A percentile compares a stretch with the other conserved stretches of the same genome.
phyloP scores from a whole-genome alignment of 75 land plant species.

The Cryptomeria japonica region DNA sequence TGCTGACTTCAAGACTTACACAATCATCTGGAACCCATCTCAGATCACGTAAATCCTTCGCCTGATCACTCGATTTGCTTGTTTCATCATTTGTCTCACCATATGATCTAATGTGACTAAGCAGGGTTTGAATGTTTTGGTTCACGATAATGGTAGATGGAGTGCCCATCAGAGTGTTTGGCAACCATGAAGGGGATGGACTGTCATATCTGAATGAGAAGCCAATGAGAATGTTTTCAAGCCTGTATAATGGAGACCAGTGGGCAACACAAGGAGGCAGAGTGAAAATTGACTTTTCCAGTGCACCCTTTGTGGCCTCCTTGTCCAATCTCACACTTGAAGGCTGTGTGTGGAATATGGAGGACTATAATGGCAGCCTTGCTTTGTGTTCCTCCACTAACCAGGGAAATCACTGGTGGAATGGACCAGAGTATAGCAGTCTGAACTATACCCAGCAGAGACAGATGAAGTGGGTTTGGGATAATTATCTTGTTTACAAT shows the following conservation, averaged over 20 bases:
- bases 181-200: conserved; percentile 14
- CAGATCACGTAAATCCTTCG: conserved; percentile 13
- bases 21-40: conserved; percentile 18
- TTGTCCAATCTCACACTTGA: not conserved
- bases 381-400: not conserved
- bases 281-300: conserved; percentile 32
- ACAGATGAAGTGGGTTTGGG: conserved; percentile 23
- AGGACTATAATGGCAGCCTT: not conserved
- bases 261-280: conserved; percentile 32
- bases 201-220: conserved; percentile 3
- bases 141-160: conserved; percentile 31
- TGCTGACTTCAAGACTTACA: conserved; percentile 19
- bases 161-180: conserved; percentile 19
- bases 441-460: conserved; percentile 10
- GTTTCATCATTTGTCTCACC: not conserved
- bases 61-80: not conserved
- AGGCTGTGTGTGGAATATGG: not conserved
- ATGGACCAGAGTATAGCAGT: not conserved
- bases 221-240: conserved; percentile 20
- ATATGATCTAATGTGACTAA: too few relatives aligned
- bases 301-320: conserved; percentile 26
- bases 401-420: conserved; percentile 5
- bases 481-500: conserved; percentile 34
- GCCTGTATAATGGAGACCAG: conserved; percentile 32
- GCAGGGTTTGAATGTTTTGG: too few relatives aligned